phyloP scores from a whole-genome alignment of 2,329 filamentous ascomycete genomes.

The Aspergillus costaricaensis region DNA sequence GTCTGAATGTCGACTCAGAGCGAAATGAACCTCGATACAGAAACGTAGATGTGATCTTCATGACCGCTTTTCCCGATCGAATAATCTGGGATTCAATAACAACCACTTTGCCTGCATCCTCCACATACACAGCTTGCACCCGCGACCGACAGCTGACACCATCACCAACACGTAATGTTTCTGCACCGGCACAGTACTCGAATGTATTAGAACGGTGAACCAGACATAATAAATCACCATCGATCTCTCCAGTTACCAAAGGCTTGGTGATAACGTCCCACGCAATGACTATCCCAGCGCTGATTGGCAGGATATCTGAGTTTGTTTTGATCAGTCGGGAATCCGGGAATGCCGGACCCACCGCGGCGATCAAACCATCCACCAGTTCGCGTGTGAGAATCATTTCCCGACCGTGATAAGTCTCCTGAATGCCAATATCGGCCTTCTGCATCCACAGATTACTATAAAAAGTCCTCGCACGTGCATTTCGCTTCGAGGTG shows the following conservation, averaged over 20 bases:
- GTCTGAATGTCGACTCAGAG: constrained; percentile 5
- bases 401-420: constrained; percentile 68
- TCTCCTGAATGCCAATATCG: constrained; percentile 65
- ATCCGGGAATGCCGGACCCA: constrained; percentile 16
- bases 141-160: constrained; percentile 14
- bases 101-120: constrained; percentile 16
- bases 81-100: constrained; percentile 14
- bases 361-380: constrained; percentile 56
- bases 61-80: constrained; percentile 13
- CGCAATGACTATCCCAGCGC: constrained; percentile 17
- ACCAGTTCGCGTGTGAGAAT: constrained; percentile 53
- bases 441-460: constrained; percentile 83
- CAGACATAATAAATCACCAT: constrained; percentile 19
- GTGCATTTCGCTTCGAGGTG: constrained; percentile 88
- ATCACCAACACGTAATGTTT: constrained; percentile 16
- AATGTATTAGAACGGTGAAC: constrained; percentile 21
- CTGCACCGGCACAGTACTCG: constrained; percentile 12
- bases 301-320: constrained; percentile 15
- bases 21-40: constrained; percentile 11
- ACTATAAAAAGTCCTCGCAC: constrained; percentile 98
- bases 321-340: constrained; percentile 7
- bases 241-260: constrained; percentile 6
- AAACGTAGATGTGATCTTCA: constrained; percentile 19
- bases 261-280: constrained; percentile 21
- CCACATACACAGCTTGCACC: constrained; percentile 16